Percentiles rank a stretch among this genome's conserved stretches.
phyloP scores from a whole-genome alignment of 257 asterid species.

The Mentha longifolia region DNA sequence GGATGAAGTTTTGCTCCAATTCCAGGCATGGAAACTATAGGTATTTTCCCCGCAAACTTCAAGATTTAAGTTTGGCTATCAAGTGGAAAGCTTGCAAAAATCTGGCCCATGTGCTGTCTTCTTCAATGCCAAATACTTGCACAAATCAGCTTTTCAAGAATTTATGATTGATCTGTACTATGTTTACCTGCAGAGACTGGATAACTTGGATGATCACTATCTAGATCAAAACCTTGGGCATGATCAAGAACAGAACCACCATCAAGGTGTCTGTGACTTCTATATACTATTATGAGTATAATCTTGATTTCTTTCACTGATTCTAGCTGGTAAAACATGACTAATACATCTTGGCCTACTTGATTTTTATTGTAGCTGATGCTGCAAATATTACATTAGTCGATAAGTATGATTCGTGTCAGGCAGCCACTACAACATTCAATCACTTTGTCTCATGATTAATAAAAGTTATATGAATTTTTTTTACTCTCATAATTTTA shows the following conservation, averaged over 20 bases:
- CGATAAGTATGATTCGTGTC: constrained; percentile 54
- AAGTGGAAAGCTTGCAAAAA: constrained; percentile 4
- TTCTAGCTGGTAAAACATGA: constrained; percentile 8
- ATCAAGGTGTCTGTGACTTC: constrained; percentile 68
- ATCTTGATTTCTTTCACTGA: constrained; percentile 6
- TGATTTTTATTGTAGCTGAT: constrained; percentile 58
- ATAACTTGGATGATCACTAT: constrained; percentile 59
- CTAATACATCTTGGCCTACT: constrained; percentile 31
- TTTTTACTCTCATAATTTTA: no score
- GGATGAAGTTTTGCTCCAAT: no score
- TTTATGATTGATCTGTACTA: constrained; percentile 15
- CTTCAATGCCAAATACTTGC: constrained; percentile 12
- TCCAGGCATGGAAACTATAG: no score
- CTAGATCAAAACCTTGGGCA: constrained; percentile 46
- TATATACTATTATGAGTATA: constrained; percentile 13
- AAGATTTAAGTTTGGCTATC: no score
- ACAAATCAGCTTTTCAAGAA: constrained; percentile 13
- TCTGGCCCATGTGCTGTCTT: constrained; percentile 22
- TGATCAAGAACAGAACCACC: constrained; percentile 53
- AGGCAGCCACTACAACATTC: constrained; percentile 52
- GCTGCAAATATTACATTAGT: constrained; percentile 71
- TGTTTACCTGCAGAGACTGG: constrained; percentile 64
- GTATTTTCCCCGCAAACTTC: no score
- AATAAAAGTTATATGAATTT: no score
- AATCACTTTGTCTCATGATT: constrained; percentile 78